Base-by-base conservation (phyloP, 1,284 basidiomycete genomes). In the Kwoniella shivajii region DNA sequence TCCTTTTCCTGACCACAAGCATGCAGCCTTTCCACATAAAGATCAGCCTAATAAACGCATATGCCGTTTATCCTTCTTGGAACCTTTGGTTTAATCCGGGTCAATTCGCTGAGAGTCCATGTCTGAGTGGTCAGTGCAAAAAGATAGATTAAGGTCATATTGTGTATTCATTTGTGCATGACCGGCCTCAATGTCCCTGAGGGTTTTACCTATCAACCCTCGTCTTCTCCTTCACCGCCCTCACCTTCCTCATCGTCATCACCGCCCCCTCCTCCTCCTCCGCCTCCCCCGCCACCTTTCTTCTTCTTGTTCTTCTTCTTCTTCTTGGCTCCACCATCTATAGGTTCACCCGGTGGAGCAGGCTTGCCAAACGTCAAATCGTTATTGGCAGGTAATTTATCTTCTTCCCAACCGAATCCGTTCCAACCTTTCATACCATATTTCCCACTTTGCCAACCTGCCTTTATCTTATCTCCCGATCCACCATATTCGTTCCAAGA, bases 321-420 rank as follows among this genome's bases (percentile, higher is more conserved):
- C 44, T 41, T 53, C 44, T 13, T 47, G 36, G 6, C 56, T 43
- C 29, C 45, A 39, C 41, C 54, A 24, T 24, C 55, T 6, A 54
- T 46, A 14, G 58, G 49, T 29, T 49, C 54, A 10, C 67, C 71
- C 16, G 47, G 52, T 6, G 66, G 63, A 58, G 71, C 71, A 0
- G 66, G 63, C 10, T 60, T 66, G 3, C 61, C 64, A 59, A 74
- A 74, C 26, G 58, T 61, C 43, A 54, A 31, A 2, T 69, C 67
- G 1, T 59, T 50, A 2, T 47, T 36, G 18, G 60, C 57, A 4
- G 70, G 69, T 31, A 71, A 44, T 11, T 58, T 61, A n/a, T 71
- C 66, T 13, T 64, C 69, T 1, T 54, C 56, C 64, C 65, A 69
- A 13, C 71, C 69, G 38, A 54, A 69, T 37, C 72, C 72, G 6